Evolutionary conservation across 78 protist genomes (phyloP), one percentile per base, ranked within the genome.

Genomic region (Creolimax fragrantissima): DNA sequence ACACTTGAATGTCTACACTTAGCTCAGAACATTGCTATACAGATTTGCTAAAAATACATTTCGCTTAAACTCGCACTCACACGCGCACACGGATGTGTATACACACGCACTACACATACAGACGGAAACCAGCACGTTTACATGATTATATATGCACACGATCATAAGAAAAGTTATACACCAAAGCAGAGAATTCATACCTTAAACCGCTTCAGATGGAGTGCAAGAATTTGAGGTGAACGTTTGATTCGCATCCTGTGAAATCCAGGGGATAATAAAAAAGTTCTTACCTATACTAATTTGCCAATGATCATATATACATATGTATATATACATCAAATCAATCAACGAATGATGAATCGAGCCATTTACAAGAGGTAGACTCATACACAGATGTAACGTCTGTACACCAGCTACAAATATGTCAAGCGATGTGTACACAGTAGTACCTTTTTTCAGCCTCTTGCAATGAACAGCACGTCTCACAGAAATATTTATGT

Each of bases 131-230:
- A n/a, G n/a, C n/a, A n/a, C n/a, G n/a, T n/a, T n/a, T n/a, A n/a
- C n/a, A n/a, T n/a, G n/a, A n/a, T n/a, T 58, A 58, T 32, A 24
- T 58, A 24, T 58, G 1, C 74, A 58, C 74, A 24, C 74, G 74
- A 32, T 58, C 74, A 24, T 17, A n/a, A n/a, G n/a, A 24, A 58
- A 0, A 58, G 24, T 32, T 58, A 58, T 58, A 58, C 74, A 1
- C 74, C 74, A 58, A 0, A 17, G 86, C 42, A 67, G 17, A 42
- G 89, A 4, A 35, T 11, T 3, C 90, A 3, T 4, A 88, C 67
- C 89, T 97, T 97, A 94, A 97, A 97, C 3, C 98, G 93, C 83
- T 97, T 97, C 24, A 96, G 95, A 45, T 97, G 99, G 35, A 97
- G 43, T 41, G 96, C 97, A 3, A 97, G 93, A 3, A 96, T 93